phyloP scores from a whole-genome alignment of 106 monocot genomes.

The Xerophyta viscosa region DNA sequence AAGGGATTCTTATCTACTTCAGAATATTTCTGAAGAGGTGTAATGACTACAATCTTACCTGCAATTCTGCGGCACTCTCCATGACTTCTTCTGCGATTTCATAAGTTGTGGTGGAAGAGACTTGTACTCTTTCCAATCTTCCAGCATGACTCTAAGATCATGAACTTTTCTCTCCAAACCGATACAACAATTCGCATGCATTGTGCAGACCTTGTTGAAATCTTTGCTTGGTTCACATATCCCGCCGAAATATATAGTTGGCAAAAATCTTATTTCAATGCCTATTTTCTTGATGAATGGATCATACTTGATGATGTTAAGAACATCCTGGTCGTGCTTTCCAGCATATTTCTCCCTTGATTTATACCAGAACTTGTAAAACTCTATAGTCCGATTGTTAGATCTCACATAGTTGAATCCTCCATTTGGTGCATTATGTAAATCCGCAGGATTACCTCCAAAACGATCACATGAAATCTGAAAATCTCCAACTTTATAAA shows the following conservation, averaged over 20 bases:
- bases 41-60: not conserved
- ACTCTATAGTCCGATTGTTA: constrained; percentile 6
- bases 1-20: no score
- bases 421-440: constrained; percentile 8
- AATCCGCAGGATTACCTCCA: constrained; percentile 5
- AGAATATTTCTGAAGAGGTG: no score
- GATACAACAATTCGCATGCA: constrained; percentile 24
- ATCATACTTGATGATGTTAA: constrained; percentile 17
- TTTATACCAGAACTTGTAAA: constrained; percentile 15
- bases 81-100: not conserved
- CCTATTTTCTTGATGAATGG: constrained; percentile 4
- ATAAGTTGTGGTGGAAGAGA: not conserved
- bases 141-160: constrained; percentile 15
- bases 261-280: constrained; percentile 11
- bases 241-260: constrained; percentile 17
- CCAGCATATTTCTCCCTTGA: constrained; percentile 3
- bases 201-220: constrained; percentile 10
- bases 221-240: constrained; percentile 13
- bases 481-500: constrained; percentile 14
- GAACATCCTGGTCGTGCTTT: constrained; percentile 9
- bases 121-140: constrained; percentile 9
- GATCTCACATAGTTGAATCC: constrained; percentile 31
- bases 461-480: constrained; percentile 29
- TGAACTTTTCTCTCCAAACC: constrained; percentile 4
- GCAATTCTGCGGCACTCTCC: constrained; percentile 2